These are phyloP conservation scores for Malassezia yamatoensis DNA, from an alignment of 1,284 basidiomycete genomes.

Conservation along the genomic window DNA sequence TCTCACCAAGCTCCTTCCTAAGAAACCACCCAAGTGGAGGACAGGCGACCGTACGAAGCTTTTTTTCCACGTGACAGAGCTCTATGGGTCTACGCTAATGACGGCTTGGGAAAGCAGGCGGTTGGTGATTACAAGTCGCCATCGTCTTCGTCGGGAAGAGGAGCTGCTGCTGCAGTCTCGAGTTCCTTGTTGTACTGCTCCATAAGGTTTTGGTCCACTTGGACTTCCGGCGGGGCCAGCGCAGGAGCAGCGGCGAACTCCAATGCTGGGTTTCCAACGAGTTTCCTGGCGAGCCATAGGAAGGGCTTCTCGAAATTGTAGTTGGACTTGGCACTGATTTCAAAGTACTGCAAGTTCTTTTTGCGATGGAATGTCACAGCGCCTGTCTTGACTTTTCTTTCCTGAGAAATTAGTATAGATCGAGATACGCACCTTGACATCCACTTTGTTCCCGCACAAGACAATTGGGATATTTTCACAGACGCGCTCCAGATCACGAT, in stretches of 20 bases:
- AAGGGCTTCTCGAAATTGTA: slow-evolving; percentile 99
- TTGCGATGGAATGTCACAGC: slow-evolving; percentile 99
- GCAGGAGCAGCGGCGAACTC: slow-evolving; percentile 96
- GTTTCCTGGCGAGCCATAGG: slow-evolving; percentile 97
- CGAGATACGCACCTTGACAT: slow-evolving; percentile 70
- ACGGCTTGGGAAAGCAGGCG: too few species aligned
- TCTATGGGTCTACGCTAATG: too few species aligned
- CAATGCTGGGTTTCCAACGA: slow-evolving; percentile 79
- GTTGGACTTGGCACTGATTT: slow-evolving; percentile 99
- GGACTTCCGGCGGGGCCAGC: slow-evolving; percentile 84
- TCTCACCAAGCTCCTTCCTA: background rate
- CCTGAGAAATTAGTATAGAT: slow-evolving; percentile 53
- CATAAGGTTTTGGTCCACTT: slow-evolving; percentile 72
- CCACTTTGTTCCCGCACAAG: slow-evolving; percentile 98
- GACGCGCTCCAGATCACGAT: slow-evolving; percentile 97
- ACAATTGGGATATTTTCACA: slow-evolving; percentile 99
- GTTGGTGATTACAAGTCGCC: slow-evolving; percentile 38
- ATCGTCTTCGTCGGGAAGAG: slow-evolving; percentile 54
- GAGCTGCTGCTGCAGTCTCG: slow-evolving; percentile 52
- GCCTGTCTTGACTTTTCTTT: slow-evolving; percentile 98
- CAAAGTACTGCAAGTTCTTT: slow-evolving; percentile 99
- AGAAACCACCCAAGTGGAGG: slow-evolving; percentile 1
- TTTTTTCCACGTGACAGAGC: background rate
- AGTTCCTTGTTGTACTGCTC: slow-evolving; percentile 73
- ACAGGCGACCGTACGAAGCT: slow-evolving; percentile 3